Evolutionary conservation across 345 rosid genomes (phyloP).

Genomic region (Psidium guajava): DNA sequence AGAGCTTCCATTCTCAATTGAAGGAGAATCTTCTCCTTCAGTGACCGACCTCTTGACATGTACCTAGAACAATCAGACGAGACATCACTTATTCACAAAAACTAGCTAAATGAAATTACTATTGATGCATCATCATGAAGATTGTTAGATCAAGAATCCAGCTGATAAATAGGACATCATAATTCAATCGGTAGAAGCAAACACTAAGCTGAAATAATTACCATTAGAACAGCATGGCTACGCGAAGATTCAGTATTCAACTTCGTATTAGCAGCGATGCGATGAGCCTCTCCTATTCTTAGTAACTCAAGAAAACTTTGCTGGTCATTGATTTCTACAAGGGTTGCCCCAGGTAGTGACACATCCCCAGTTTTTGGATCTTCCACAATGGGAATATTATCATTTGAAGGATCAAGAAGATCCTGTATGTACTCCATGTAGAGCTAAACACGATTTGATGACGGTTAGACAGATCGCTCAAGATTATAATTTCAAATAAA

Average conservation of each 20-base stretch:
- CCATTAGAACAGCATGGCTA: conserved; percentile 97
- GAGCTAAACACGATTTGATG: conserved; percentile 33
- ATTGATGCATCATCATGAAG: background rate
- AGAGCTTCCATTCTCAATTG: conserved; percentile 41
- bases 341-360: conserved; percentile 81
- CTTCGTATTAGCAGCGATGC: conserved; percentile 93
- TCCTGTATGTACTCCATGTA: conserved; percentile 99
- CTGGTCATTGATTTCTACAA: conserved; percentile 72
- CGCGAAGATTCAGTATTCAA: conserved; percentile 96
- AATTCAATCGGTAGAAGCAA: background rate
- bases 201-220: conserved; percentile 10
- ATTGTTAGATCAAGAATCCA: background rate
- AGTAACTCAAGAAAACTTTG: conserved; percentile 68
- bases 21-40: conserved; percentile 44
- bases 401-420: conserved; percentile 84
- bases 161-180: background rate
- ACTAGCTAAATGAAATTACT: background rate
- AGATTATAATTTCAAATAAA: background rate
- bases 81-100: background rate
- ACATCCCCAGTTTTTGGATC: conserved; percentile 98
- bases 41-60: conserved; percentile 71
- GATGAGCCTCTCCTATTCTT: conserved; percentile 78
- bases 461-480: background rate
- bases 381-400: conserved; percentile 87
- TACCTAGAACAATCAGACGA: conserved; percentile 34